These are phyloP conservation scores for Acanthamoeba castellanii DNA, from an alignment of 208 protist species.

Conservation along the genomic window DNA sequence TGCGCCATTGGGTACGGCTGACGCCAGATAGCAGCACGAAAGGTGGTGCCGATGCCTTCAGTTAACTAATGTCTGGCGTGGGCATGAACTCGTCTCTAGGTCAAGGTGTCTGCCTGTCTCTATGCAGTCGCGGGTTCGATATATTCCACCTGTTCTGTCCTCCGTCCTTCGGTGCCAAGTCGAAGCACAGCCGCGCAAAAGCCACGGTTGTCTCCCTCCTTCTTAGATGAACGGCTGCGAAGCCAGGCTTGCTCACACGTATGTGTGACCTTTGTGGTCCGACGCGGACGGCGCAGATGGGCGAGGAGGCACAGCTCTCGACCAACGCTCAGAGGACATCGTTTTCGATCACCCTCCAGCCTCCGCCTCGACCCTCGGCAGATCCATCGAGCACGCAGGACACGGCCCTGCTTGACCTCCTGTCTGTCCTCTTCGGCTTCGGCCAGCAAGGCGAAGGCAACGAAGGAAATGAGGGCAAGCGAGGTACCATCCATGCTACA, in stretches of 20 bases:
- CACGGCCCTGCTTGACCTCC: not conserved
- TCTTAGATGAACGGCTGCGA: too few species aligned
- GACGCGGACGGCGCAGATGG: not conserved
- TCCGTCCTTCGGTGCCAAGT: not conserved
- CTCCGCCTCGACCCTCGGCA: not conserved
- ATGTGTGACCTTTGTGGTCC: too few species aligned
- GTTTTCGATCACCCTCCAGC: constrained; percentile 27
- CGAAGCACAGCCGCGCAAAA: not conserved
- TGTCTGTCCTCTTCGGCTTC: not conserved
- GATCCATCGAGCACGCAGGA: not conserved
- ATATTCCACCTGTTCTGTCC: constrained; percentile 12
- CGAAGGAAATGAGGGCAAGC: not conserved
- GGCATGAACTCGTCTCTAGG: not conserved
- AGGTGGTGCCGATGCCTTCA: not conserved
- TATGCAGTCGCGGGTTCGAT: not conserved
- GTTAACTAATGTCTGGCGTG: not conserved
- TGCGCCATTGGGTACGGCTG: too few species aligned
- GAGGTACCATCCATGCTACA: not conserved
- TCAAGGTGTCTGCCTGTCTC: not conserved
- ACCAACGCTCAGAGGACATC: not conserved
- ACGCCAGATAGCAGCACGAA: too few species aligned
- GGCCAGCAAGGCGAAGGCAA: not conserved
- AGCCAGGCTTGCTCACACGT: too few species aligned
- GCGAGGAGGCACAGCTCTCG: not conserved
- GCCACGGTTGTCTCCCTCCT: not conserved